A percentile compares a stretch with the other conserved stretches of the same genome.
Conservation (phyloP, 2,329 filamentous ascomycete genomes). For the Elsinoe perseae region DNA sequence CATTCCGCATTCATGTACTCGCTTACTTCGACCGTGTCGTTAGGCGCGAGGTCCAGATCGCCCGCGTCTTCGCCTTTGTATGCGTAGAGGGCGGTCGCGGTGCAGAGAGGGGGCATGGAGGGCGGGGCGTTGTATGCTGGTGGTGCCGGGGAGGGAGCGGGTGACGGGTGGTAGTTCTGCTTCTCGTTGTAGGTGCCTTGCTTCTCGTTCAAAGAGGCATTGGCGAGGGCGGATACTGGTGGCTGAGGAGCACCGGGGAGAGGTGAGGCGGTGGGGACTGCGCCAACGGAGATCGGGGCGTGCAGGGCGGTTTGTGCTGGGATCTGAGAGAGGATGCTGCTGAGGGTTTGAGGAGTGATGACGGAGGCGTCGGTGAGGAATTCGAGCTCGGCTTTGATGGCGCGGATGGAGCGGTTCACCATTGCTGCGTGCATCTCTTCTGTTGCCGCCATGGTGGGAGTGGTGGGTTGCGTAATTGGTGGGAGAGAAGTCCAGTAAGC, state of each 20-base stretch:
- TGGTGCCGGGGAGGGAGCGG: slow-evolving; percentile 39
- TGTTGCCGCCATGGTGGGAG: slow-evolving; percentile 25
- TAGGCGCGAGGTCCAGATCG: slow-evolving; percentile 71
- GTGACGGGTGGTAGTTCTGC: slow-evolving; percentile 30
- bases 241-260: slow-evolving; percentile 21
- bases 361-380: slow-evolving; percentile 75
- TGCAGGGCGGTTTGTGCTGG: slow-evolving; percentile 60
- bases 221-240: slow-evolving; percentile 29
- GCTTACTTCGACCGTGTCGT: slow-evolving; percentile 70
- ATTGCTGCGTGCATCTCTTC: slow-evolving; percentile 48
- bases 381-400: slow-evolving; percentile 87
- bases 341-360: slow-evolving; percentile 67
- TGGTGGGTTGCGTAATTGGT: background rate
- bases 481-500: background rate
- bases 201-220: slow-evolving; percentile 28
- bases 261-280: slow-evolving; percentile 26
- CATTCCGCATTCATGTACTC: slow-evolving; percentile 97
- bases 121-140: slow-evolving; percentile 45
- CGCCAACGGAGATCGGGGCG: slow-evolving; percentile 31
- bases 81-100: slow-evolving; percentile 73
- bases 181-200: slow-evolving; percentile 28
- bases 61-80: slow-evolving; percentile 74
- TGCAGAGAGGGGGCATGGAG: slow-evolving; percentile 51
- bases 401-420: slow-evolving; percentile 78
- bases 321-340: slow-evolving; percentile 64